Base-by-base conservation (phyloP, 495 filamentous ascomycete species). In the Hypoxylon fuscum region DNA sequence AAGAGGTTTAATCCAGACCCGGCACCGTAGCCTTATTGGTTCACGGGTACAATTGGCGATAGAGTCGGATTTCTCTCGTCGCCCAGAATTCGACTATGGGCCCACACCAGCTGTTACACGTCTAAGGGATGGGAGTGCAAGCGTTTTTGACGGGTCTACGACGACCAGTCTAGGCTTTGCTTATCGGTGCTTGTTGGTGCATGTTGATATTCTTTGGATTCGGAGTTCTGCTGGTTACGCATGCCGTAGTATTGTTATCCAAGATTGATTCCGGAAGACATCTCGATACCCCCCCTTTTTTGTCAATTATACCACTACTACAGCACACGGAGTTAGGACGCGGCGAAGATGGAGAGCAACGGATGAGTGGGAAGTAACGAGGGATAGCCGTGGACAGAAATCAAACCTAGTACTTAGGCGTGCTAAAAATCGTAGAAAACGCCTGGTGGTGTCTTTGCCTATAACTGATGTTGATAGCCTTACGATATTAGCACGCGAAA, bases 271-370 rank as follows among this genome's bases (percentile, higher is more conserved):
- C 52, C 44, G 27, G 34, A 61, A 52, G 47, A 40, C 37, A 45
- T 58, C 47, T 66, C 47, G 57, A 66, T 66, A 66, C 57, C 57
- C 43, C 57, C 57, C 53, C 37, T 40, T 66, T 62, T 32, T 45
- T 40, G 44, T 53, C 46, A 9, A 44, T 58, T 49, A 4, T 27
- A 4, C 4, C 8, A 4, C 8, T 43, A 35, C 17, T 34, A 54
- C 40, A 58, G 34, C 31, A 54, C 17, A 46, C 48, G 57, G 46
- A 62, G 57, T 61, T 52, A 31, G 40, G 42, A 62, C 7, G 21
- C 18, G 34, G 17, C 25, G 40, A 7, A 15, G 10, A 40, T 34
- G 17, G 23, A 45, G 48, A 42, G 43, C 22, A 47, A 56, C 10
- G 8, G 12, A n/a, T 46, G 48, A 47, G 25, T 46, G 48, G 53